Percentiles rank a stretch among this genome's conserved stretches.
phyloP scores from a whole-genome alignment of 352 stramenopile species.

The Globisporangium barbulae region DNA sequence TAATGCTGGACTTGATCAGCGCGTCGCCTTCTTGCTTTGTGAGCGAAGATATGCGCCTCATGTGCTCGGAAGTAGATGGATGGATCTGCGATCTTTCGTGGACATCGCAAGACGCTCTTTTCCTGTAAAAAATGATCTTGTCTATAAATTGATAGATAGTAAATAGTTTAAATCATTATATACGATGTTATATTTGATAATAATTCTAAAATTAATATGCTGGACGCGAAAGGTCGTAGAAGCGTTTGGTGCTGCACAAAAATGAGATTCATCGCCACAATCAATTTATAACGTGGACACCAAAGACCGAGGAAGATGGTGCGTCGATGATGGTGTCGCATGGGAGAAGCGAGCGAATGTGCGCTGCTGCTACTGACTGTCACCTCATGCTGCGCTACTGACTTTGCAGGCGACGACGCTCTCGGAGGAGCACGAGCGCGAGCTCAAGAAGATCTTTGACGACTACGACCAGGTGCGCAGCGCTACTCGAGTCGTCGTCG shows the following conservation, averaged over 20 bases:
- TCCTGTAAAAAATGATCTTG: neutral
- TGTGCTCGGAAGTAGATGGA: neutral
- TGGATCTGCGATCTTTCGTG: neutral
- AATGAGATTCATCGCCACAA: too few species aligned
- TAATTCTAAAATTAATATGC: neutral
- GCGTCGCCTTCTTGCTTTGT: neutral
- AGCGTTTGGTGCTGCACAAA: neutral
- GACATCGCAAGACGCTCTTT: neutral
- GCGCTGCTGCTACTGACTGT: too few species aligned
- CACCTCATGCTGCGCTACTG: neutral
- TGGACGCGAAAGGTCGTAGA: neutral
- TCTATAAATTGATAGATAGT: neutral
- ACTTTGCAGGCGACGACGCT: slow-evolving; percentile 39
- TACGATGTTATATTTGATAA: neutral
- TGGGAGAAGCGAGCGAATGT: too few species aligned
- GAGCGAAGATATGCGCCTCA: neutral
- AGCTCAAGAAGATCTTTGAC: slow-evolving; percentile 77
- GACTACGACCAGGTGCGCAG: slow-evolving; percentile 58
- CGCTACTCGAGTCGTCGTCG: neutral
- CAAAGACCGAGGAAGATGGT: neutral
- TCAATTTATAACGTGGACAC: too few species aligned
- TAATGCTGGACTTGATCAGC: neutral
- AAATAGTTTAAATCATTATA: neutral
- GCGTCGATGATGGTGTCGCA: too few species aligned
- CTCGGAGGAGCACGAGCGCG: slow-evolving; percentile 60